A percentile compares a stretch with the other conserved stretches of the same genome.
Conservation (phyloP, 2,329 filamentous ascomycete species). For the Ceratocystis destructans region DNA sequence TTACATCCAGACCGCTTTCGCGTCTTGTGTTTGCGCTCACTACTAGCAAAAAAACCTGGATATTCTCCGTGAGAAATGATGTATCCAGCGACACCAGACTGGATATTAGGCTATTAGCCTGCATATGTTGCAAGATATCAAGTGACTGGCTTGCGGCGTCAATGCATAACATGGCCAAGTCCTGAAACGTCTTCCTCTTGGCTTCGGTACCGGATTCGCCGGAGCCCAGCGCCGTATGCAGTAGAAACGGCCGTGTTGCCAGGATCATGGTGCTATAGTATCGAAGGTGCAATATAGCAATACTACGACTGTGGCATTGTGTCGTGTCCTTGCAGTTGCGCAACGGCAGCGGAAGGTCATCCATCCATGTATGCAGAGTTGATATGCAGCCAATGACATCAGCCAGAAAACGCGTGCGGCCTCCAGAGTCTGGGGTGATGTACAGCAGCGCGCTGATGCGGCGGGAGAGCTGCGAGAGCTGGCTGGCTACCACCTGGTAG, state of each 20-base stretch:
- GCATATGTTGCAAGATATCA: slow-evolving; percentile 21
- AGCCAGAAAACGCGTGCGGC: slow-evolving; percentile 18
- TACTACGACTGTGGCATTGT: slow-evolving; percentile 22
- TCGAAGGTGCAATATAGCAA: slow-evolving; percentile 22
- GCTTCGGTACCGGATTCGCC: slow-evolving; percentile 14
- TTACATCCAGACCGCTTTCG: slow-evolving; percentile 8
- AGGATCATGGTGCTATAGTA: slow-evolving; percentile 18
- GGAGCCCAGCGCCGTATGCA: slow-evolving; percentile 21
- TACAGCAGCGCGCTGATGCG: slow-evolving; percentile 17
- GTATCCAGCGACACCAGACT: slow-evolving; percentile 23
- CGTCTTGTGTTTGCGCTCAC: slow-evolving; percentile 16
- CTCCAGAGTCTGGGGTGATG: not conserved
- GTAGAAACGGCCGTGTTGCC: slow-evolving; percentile 21
- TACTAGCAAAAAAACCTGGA: slow-evolving; percentile 23
- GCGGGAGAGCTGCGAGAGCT: slow-evolving; percentile 22
- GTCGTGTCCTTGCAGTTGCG: slow-evolving; percentile 21
- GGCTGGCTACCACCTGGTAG: slow-evolving; percentile 22
- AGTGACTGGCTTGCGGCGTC: slow-evolving; percentile 22
- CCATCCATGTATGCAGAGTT: slow-evolving; percentile 21
- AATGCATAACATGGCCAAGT: slow-evolving; percentile 21
- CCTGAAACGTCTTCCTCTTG: slow-evolving; percentile 22
- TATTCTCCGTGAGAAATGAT: slow-evolving; percentile 21
- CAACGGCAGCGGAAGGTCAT: slow-evolving; percentile 22
- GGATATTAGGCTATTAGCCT: slow-evolving; percentile 20
- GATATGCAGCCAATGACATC: slow-evolving; percentile 21